Base-by-base conservation (phyloP, 257 asterid genomes). In the Solanum lycopersicoides region DNA sequence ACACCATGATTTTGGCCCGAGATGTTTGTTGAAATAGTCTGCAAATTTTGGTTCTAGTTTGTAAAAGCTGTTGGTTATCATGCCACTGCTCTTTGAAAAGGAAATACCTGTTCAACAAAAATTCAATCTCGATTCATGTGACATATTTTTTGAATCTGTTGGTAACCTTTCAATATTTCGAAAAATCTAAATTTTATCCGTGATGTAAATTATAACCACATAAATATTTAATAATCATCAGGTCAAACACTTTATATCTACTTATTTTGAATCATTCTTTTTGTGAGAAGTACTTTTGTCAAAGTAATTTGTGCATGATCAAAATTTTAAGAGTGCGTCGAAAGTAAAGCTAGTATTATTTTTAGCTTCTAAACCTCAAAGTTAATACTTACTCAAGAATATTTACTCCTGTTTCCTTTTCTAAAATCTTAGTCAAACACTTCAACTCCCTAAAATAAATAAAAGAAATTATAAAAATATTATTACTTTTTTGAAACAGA, bases 1-100 rank as follows among this genome's bases (percentile, higher is more conserved):
- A 45, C 93, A 91, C 90, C 91, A 88, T 6, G 91, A 91, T 80
- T 90, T 94, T 0, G 96, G 98, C 0, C 96, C 93, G 10, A 92
- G 21, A 16, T 86, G 90, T 63, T 59, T 9, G 30, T 93, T 92
- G 96, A 93, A 95, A 47, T 84, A 94, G 25, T 93, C 94, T 13
- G 59, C 89, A 42, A 91, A 96, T 16, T 30, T 13, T 10, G 87
- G 18, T 60, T 96, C 99, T 14, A 96, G 83, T 86, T 90, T 94
- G 65, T 91, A 84, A 66, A 89, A 91, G 86, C 91, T 91, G 91
- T 96, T 94, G 11, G 91, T 92, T 6, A 96, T 83, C 82, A 91
- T 20, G 16, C 97, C 98, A 6, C 90, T 86, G 82, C 99, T 94
- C 88, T 79, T 89, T 0, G 86, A 86, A 91, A 89, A 41, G 2